Base-by-base conservation (phyloP, 2,329 filamentous ascomycete species). In the Colletotrichum magnum region DNA sequence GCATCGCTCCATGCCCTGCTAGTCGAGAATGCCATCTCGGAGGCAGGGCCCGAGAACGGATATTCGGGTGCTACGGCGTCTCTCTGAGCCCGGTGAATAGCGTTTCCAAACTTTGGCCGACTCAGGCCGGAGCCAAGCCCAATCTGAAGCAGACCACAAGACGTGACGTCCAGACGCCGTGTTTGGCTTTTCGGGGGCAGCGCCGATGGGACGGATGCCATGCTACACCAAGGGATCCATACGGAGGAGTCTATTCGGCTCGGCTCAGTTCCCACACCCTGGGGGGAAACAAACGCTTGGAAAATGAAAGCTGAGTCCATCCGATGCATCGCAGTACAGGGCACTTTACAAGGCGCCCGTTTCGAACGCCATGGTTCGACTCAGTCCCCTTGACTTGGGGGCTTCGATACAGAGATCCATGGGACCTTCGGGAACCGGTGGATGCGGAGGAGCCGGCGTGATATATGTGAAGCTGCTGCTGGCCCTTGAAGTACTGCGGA, bases 21-120 rank as follows among this genome's bases (percentile, higher is more conserved):
- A 16, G 48, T 18, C 6, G 13, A 26, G 15, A 50, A 57, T 15
- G 15, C 12, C 48, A 53, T 51, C 32, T 36, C 39, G 16, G 32
- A 53, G 50, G 15, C 21, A 36, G 56, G 32, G 43, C 50, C 66
- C 32, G 62, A 51, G 62, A 61, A 61, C 32, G 51, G 62, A 12
- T 50, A 24, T 28, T 66, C 67, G 67, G 67, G 62, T 69, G 45
- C 56, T 57, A 66, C 62, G 56, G 62, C 51, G 45, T 28, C n/a
- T 47, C 10, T 32, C 13, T 66, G 62, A 45, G 62, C 3, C 67
- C 67, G 67, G 52, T 50, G 10, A 57, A 61, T 48, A 41, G 45
- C 28, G 67, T 66, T 66, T 56, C 45, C 52, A 61, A 61, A 67
- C 51, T 57, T 60, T 45, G 62, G 62, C 51, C 39, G 50, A 63